Conservation (phyloP, 1,284 basidiomycete species). For the Leccinum huronense region DNA sequence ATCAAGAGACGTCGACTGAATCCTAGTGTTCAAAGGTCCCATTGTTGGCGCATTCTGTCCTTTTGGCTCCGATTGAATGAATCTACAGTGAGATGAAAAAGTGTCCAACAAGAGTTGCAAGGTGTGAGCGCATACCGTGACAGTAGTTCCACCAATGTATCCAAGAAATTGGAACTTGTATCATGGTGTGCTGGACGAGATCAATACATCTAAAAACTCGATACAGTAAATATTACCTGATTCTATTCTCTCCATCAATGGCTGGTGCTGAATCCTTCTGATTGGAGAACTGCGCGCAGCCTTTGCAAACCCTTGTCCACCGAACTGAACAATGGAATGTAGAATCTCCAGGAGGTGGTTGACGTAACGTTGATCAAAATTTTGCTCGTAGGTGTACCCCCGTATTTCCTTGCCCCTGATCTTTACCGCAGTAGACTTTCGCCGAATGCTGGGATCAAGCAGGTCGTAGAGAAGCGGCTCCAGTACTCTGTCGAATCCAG, state of each 20-base stretch:
- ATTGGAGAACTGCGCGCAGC: slow-evolving; percentile 60
- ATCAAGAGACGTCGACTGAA: slow-evolving; percentile 78
- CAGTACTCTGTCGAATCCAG: slow-evolving; percentile 56
- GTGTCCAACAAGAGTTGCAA: background rate
- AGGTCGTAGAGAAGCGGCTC: slow-evolving; percentile 85
- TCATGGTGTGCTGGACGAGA: slow-evolving; percentile 48
- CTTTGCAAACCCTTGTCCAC: slow-evolving; percentile 83
- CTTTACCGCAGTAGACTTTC: slow-evolving; percentile 48
- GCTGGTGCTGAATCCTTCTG: slow-evolving; percentile 59
- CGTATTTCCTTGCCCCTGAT: slow-evolving; percentile 66
- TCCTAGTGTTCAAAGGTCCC: slow-evolving; percentile 57
- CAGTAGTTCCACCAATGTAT: slow-evolving; percentile 67
- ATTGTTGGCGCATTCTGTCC: slow-evolving; percentile 48
- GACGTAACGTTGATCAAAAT: slow-evolving; percentile 76
- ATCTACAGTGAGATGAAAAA: slow-evolving; percentile 43
- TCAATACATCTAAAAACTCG: slow-evolving; percentile 17
- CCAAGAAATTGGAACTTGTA: slow-evolving; percentile 68
- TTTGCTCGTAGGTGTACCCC: slow-evolving; percentile 65
- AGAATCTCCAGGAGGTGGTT: slow-evolving; percentile 76
- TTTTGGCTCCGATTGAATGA: slow-evolving; percentile 73
- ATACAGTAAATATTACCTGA: slow-evolving; percentile 41
- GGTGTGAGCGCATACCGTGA: slow-evolving; percentile 51
- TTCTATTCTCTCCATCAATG: slow-evolving; percentile 58
- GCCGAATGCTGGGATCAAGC: slow-evolving; percentile 64
- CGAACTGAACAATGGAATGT: slow-evolving; percentile 78